phyloP scores from a whole-genome alignment of 2,329 filamentous ascomycete genomes.

The Hirsutella thompsonii region DNA sequence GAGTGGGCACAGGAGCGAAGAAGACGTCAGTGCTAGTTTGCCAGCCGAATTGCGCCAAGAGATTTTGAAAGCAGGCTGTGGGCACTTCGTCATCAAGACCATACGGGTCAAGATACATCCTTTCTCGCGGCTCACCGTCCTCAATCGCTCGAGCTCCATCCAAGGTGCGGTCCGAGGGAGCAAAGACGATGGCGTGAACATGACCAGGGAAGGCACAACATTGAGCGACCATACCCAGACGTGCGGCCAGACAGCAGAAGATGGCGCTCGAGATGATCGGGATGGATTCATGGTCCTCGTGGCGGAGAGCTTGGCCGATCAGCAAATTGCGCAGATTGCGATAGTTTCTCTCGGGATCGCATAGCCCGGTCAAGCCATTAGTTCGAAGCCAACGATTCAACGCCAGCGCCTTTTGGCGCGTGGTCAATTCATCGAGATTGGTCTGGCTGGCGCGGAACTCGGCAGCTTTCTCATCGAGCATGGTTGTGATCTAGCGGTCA shows the following conservation, averaged over 20 bases:
- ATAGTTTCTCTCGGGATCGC: slow-evolving; percentile 53
- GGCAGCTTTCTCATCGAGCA: slow-evolving; percentile 50
- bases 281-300: slow-evolving; percentile 62
- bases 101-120: slow-evolving; percentile 80
- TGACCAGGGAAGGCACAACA: slow-evolving; percentile 77
- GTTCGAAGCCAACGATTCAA: slow-evolving; percentile 58
- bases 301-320: slow-evolving; percentile 67
- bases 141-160: slow-evolving; percentile 31
- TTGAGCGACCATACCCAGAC: slow-evolving; percentile 61
- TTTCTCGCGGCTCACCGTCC: slow-evolving; percentile 21
- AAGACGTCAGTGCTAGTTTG: slow-evolving; percentile 32
- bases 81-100: slow-evolving; percentile 54
- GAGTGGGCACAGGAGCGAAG: slow-evolving; percentile 49
- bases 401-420: slow-evolving; percentile 53
- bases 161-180: slow-evolving; percentile 45
- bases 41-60: slow-evolving; percentile 39
- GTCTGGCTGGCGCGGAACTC: slow-evolving; percentile 40
- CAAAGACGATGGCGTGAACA: slow-evolving; percentile 66
- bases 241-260: slow-evolving; percentile 65
- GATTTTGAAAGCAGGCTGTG: slow-evolving; percentile 40
- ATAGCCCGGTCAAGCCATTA: slow-evolving; percentile 57
- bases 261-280: slow-evolving; percentile 81
- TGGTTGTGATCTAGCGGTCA: slow-evolving; percentile 37
- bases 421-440: slow-evolving; percentile 40
- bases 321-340: slow-evolving; percentile 78